Conservation (phyloP, 345 rosid genomes). For the Camelina laxa region DNA sequence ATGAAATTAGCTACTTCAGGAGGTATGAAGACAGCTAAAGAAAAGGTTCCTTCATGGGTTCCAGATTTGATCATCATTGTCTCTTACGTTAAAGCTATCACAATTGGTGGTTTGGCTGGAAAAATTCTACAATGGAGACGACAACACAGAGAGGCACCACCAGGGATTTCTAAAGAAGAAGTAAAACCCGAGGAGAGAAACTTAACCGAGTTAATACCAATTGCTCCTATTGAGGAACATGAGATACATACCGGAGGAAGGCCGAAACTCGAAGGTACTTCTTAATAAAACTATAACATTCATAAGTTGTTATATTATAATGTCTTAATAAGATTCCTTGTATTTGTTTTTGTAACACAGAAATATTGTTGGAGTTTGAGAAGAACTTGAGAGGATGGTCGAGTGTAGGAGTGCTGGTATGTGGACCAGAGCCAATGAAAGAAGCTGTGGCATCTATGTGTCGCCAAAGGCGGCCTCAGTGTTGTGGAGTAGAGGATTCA, state of each 20-base stretch:
- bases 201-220: conserved; percentile 34
- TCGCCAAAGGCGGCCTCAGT: conserved; percentile 21
- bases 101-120: conserved; percentile 50
- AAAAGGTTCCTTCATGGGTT: conserved; percentile 69
- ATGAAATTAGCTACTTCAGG: conserved; percentile 47
- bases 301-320: not conserved
- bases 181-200: conserved; percentile 37
- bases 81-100: conserved; percentile 58
- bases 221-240: conserved; percentile 50
- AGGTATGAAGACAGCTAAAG: conserved; percentile 51
- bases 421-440: conserved; percentile 82
- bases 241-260: conserved; percentile 70
- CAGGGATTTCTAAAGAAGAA: conserved; percentile 45
- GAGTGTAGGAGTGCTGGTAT: conserved; percentile 71
- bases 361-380: conserved; percentile 55
- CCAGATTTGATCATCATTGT: conserved; percentile 61
- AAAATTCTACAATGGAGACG: conserved; percentile 61
- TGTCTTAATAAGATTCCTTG: not conserved
- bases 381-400: conserved; percentile 51
- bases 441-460: conserved; percentile 58
- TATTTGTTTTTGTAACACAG: conserved; percentile 43
- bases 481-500: conserved; percentile 18
- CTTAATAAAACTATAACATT: not conserved
- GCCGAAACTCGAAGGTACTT: conserved; percentile 74
- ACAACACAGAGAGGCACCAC: conserved; percentile 49